Conservation (phyloP, 2,329 filamentous ascomycete species). For the Sporothrix pseudoabietina region DNA sequence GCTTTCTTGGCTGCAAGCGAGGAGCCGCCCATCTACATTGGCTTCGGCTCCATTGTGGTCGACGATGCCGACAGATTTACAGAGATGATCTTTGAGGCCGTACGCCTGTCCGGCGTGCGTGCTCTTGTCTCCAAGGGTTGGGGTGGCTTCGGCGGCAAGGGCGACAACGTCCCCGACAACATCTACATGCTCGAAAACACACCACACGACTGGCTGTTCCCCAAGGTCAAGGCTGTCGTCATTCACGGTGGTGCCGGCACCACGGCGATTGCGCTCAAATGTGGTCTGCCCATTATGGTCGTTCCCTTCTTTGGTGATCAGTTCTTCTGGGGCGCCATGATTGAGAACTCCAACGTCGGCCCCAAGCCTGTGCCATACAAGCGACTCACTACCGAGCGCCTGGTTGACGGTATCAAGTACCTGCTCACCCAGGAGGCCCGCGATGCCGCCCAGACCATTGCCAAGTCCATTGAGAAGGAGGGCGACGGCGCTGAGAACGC, state of each 20-base stretch:
- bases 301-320: conserved; percentile 82
- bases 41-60: conserved; percentile 75
- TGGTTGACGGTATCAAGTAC: conserved; percentile 71
- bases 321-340: conserved; percentile 75
- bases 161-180: conserved; percentile 57
- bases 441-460: conserved; percentile 60
- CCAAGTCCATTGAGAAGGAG: conserved; percentile 61
- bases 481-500: conserved; percentile 72
- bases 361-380: conserved; percentile 70
- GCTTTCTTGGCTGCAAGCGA: conserved; percentile 60
- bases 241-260: conserved; percentile 80
- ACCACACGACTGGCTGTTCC: conserved; percentile 78
- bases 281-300: conserved; percentile 71
- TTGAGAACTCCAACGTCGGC: conserved; percentile 64
- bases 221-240: conserved; percentile 64
- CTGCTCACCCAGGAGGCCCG: conserved; percentile 64
- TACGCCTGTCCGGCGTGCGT: conserved; percentile 65
- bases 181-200: conserved; percentile 73
- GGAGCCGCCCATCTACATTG: conserved; percentile 69
- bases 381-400: conserved; percentile 60
- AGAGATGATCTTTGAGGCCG: conserved; percentile 69
- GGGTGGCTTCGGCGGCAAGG: conserved; percentile 66
- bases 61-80: conserved; percentile 71
- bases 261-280: conserved; percentile 72
- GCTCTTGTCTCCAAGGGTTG: conserved; percentile 75